Conservation (phyloP, 352 stramenopile species). For the Phytophthora citrophthora region DNA sequence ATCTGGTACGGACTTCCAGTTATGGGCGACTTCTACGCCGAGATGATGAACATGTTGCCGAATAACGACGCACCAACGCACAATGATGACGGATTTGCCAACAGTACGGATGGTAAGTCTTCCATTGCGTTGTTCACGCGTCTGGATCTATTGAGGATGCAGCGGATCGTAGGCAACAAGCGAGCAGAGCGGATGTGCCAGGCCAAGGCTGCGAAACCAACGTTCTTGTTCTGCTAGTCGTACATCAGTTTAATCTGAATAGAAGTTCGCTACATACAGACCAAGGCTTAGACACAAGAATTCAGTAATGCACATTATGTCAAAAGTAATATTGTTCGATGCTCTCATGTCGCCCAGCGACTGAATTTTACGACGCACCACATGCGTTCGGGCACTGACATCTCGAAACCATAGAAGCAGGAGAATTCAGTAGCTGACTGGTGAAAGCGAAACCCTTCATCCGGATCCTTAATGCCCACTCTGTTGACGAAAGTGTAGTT, state of each 20-base stretch:
- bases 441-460: no score
- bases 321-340: background rate
- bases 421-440: no score
- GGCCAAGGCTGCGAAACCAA: constrained; percentile 62
- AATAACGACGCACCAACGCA: constrained; percentile 18
- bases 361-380: background rate
- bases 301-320: background rate
- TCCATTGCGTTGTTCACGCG: constrained; percentile 71
- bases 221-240: constrained; percentile 79
- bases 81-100: constrained; percentile 30
- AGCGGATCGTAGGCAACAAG: constrained; percentile 78
- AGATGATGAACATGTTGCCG: constrained; percentile 83
- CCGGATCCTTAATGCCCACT: no score
- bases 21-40: constrained; percentile 75
- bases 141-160: constrained; percentile 67
- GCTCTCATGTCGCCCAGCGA: background rate
- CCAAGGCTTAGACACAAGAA: background rate
- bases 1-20: constrained; percentile 78
- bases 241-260: background rate
- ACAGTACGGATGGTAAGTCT: constrained; percentile 43
- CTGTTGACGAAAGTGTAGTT: no score
- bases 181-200: constrained; percentile 77
- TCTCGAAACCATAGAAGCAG: no score
- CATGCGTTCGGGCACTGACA: no score
- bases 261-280: no score